Evolutionary conservation across 2,329 filamentous ascomycete species (phyloP), one percentile per base, ranked within the genome.

Genomic region (Diaporthe helianthi): DNA sequence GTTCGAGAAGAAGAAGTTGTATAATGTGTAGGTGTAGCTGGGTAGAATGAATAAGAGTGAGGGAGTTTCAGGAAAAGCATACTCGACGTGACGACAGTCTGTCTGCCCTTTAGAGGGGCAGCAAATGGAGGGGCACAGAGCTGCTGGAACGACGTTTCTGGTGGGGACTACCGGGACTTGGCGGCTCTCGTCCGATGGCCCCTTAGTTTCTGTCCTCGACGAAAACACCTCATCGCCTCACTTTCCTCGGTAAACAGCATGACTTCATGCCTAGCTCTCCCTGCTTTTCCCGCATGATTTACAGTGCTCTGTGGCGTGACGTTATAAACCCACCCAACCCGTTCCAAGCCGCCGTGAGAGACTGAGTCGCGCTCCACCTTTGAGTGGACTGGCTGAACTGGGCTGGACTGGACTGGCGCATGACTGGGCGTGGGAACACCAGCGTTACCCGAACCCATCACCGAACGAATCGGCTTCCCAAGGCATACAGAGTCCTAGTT

Each of bases 171-270:
- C 52, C 41, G 38, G 52, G 65, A 60, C 52, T 67, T 67, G 64
- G 64, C 64, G 38, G 13, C 44, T 58, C 51, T 67, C 64, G 64
- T 67, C 58, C 64, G 64, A 67, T 58, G 52, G 22, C 52, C 41
- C 52, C 58, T 49, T 49, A 33, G 44, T 47, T 36, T 33, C 29
- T 29, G 29, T 24, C 44, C 58, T 63, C 58, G 49, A 63, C 58
- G 58, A 63, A 55, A 58, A 67, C 65, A 67, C 58, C 52, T 58
- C 65, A 67, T 67, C 65, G 33, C 65, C 33, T 67, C 65, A 67
- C 52, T 67, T 58, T 67, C 54, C 65, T 67, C 65, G 52, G 65
- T 33, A 55, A 36, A 67, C 65, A 47, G 44, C 41, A 67, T 67
- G 65, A 67, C 65, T 67, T 58, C 65, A 67, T 67, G 53, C 52